These are phyloP conservation scores for Pseudozyma hubeiensis DNA, from an alignment of 1,284 basidiomycete species.

Conservation along the genomic window DNA sequence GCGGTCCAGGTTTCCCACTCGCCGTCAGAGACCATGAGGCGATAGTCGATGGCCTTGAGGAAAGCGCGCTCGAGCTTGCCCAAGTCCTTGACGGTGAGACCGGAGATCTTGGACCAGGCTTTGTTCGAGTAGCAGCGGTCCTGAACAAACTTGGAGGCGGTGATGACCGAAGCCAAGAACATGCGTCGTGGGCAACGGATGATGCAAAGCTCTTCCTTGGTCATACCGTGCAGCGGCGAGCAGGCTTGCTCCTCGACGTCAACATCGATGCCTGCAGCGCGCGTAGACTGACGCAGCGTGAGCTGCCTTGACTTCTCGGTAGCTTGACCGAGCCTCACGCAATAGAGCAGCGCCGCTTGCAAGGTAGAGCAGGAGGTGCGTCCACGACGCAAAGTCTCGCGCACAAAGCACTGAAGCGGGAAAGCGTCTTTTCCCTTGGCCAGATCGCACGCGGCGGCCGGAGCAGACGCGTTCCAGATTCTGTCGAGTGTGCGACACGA, in stretches of 20 bases:
- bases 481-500: slow-evolving; percentile 46
- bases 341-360: slow-evolving; percentile 65
- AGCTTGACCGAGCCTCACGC: slow-evolving; percentile 52
- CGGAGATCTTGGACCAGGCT: slow-evolving; percentile 82
- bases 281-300: slow-evolving; percentile 27
- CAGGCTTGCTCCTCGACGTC: slow-evolving; percentile 22
- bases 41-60: slow-evolving; percentile 69
- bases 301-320: slow-evolving; percentile 23
- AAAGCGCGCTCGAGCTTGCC: slow-evolving; percentile 70
- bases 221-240: slow-evolving; percentile 41
- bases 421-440: slow-evolving; percentile 50
- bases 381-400: slow-evolving; percentile 65
- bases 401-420: slow-evolving; percentile 62
- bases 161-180: slow-evolving; percentile 86
- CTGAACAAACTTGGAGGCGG: slow-evolving; percentile 90
- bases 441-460: slow-evolving; percentile 38
- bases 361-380: slow-evolving; percentile 65
- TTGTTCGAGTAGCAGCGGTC: slow-evolving; percentile 89
- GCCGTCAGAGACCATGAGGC: slow-evolving; percentile 66
- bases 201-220: slow-evolving; percentile 36
- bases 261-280: slow-evolving; percentile 16
- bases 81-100: slow-evolving; percentile 69
- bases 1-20: slow-evolving; percentile 63
- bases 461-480: slow-evolving; percentile 47
- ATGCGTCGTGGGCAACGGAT: slow-evolving; percentile 80